Base-by-base conservation (phyloP, 2,329 filamentous ascomycete genomes). In the Penicillium capsulatum region DNA sequence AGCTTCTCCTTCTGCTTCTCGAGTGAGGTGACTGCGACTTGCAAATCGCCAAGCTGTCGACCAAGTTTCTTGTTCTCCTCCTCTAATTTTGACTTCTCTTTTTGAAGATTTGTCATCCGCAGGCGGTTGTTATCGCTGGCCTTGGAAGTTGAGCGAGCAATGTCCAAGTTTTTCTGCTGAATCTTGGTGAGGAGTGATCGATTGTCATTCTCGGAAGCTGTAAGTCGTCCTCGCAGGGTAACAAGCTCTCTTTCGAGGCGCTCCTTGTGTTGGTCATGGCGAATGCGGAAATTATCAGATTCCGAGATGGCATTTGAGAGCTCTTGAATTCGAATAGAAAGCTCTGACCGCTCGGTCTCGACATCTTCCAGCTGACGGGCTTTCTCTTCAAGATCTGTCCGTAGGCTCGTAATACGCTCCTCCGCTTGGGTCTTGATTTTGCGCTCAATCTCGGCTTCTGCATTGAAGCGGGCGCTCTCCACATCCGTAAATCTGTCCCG, bases 1-100 rank as follows among this genome's bases (percentile, higher is more conserved):
- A 97, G 74, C 66, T 96, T 96, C 66, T 97, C 91, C 36, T 92
- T 85, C 63, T 92, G 88, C 72, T 97, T 97, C 63, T 96, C 89
- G 6, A 96, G 69, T 1, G 86, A 85, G 0, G 85, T 85, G 49
- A 94, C 81, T 4, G 81, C 81, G 16, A 96, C 67, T 55, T 96
- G 91, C 4, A 86, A 76, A 51, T 96, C 90, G 40, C 85, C 88
- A 9, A 96, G 75, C 60, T 96, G 87, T 54, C 87, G 86, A 59
- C 84, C 80, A 11, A 96, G 75, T 52, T 83, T 85, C 61, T 79
- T 77, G 58, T 85, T 89, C 36, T 91, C 83, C 51, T 95, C 89
- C 43, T 96, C 90, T 0, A 86, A 66, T 55, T 84, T 87, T 1
- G 77, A 65, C 68, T 95, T 97, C 58, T 96, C 91, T 11, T 82